Evolutionary conservation across 2,329 filamentous ascomycete genomes (phyloP).

Genomic region (Pyricularia sp.): DNA sequence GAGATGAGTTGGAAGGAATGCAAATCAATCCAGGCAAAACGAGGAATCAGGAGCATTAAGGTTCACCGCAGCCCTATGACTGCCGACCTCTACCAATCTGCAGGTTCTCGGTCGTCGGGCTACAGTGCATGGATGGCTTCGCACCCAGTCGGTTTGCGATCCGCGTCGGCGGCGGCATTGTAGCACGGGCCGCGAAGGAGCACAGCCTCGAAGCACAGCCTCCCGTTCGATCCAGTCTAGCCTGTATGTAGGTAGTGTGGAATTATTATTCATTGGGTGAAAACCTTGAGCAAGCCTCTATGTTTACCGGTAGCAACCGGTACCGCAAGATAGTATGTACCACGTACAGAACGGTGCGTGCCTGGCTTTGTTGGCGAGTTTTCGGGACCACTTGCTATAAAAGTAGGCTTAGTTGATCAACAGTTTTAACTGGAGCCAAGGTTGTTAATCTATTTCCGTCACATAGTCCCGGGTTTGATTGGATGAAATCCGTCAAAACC

Average conservation of each 20-base stretch:
- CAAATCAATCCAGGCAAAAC: neutral
- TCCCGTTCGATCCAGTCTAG: neutral
- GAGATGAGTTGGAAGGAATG: neutral
- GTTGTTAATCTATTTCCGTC: neutral
- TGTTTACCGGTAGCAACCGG: neutral
- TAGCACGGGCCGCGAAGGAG: neutral
- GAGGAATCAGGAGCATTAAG: neutral
- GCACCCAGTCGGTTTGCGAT: neutral
- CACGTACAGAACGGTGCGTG: neutral
- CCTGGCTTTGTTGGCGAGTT: neutral
- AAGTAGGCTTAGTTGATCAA: neutral
- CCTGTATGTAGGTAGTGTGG: neutral
- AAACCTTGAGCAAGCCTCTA: neutral
- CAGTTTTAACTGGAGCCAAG: neutral
- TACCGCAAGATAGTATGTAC: neutral
- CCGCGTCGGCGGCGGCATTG: neutral
- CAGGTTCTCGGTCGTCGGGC: neutral
- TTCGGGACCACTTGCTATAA: neutral
- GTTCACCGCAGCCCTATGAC: constrained; percentile 1
- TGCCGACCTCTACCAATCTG: neutral
- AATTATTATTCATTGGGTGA: neutral
- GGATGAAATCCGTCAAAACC: neutral
- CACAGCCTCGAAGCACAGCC: neutral
- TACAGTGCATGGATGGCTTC: neutral
- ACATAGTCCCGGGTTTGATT: neutral